Evolutionary conservation across 2,329 filamentous ascomycete genomes (phyloP), one percentile per base, ranked within the genome.

Genomic region (Chaetoscypha palmicola): DNA sequence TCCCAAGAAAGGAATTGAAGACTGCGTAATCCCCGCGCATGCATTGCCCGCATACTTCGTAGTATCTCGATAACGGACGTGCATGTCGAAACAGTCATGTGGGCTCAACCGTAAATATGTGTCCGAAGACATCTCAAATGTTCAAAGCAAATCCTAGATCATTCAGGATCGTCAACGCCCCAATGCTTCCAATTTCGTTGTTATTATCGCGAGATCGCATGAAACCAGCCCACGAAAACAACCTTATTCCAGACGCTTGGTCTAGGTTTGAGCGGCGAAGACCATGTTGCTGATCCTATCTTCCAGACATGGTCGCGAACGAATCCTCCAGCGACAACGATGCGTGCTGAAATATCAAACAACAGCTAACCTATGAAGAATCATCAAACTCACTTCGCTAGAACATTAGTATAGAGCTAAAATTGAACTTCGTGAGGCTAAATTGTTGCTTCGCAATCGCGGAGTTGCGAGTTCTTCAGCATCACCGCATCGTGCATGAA

Each of bases 11-110:
- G 38, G 24, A 38, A 7, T 22, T 17, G 30, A 30, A 30, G 11
- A 17, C 34, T 43, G 48, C 47, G 43, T 44, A 23, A 54, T 50
- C 50, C 50, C 48, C 43, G 51, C 45, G 50, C 39, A 28, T 51
- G 51, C 51, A 55, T 45, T 16, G 45, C 28, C 46, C 35, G 46
- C 48, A 51, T 49, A 41, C 43, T 20, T 11, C 31, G 31, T 23
- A 20, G 43, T 40, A 21, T 36, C 43, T 41, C 38, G 36, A 46
- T 38, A 50, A 51, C 46, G 49, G 47, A 50, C 46, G 44, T 50
- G 52, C 51, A 58, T 51, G 35, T 37, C 31, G 16, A 43, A 44
- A 38, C 43, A 52, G 47, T 54, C 53, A 57, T 51, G 50, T 56
- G 55, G 45, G 47, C 44, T 16, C 20, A n/a, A 33, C 24, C 30